Conservation (phyloP, 2,329 filamentous ascomycete genomes). For the Aureobasidium zeae region DNA sequence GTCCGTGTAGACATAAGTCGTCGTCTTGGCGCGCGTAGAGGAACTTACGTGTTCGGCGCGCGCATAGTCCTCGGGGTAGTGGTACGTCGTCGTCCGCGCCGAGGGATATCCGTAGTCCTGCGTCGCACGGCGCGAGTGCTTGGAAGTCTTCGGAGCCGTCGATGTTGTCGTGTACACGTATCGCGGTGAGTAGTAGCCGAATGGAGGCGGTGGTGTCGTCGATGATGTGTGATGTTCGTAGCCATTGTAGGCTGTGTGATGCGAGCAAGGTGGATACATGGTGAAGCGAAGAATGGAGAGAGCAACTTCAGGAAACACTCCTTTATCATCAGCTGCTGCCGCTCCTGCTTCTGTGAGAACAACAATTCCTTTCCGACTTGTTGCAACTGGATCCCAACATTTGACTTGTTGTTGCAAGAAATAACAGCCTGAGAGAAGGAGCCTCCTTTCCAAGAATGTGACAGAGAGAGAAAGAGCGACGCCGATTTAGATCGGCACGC, state of each 20-base stretch:
- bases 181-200: constrained; percentile 45
- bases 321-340: background rate
- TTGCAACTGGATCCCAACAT: constrained; percentile 14
- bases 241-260: constrained; percentile 28
- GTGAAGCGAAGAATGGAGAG: background rate
- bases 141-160: constrained; percentile 36
- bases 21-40: constrained; percentile 33
- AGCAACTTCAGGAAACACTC: background rate
- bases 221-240: constrained; percentile 43
- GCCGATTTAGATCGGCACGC: too few species aligned
- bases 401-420: constrained; percentile 13
- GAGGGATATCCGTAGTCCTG: constrained; percentile 35
- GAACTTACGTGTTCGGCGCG: constrained; percentile 59
- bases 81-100: constrained; percentile 29
- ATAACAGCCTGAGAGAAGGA: too few species aligned
- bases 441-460: too few species aligned
- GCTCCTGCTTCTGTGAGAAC: background rate
- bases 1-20: constrained; percentile 48
- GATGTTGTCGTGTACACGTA: constrained; percentile 42
- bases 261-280: constrained; percentile 11
- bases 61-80: constrained; percentile 33
- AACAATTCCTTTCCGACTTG: constrained; percentile 7
- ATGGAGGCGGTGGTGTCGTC: constrained; percentile 40
- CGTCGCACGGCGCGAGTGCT: constrained; percentile 50
- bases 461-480: too few species aligned